phyloP scores from a whole-genome alignment of 2,329 filamentous ascomycete genomes.

The Talaromyces islandicus region DNA sequence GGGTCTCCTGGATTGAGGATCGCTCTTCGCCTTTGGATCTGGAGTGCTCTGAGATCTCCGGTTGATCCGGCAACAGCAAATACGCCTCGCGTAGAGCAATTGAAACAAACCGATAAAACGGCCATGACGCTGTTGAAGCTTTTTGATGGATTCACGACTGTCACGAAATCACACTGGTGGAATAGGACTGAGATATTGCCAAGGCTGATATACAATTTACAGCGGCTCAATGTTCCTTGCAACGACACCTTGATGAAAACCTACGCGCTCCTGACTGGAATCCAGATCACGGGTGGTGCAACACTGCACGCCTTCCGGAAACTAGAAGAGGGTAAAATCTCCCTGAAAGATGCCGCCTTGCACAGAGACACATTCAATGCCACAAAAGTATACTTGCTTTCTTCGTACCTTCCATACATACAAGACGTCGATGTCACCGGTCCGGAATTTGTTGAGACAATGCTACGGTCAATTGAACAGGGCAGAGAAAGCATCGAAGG shows the following conservation, averaged over 20 bases:
- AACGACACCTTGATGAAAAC: constrained; percentile 24
- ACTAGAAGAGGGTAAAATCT: constrained; percentile 21
- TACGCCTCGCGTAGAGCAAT: not conserved
- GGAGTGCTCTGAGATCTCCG: constrained; percentile 22
- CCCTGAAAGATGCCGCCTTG: constrained; percentile 23
- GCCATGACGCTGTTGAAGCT: constrained; percentile 20
- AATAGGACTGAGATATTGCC: constrained; percentile 19
- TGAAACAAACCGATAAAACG: constrained; percentile 16
- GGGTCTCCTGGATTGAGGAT: constrained; percentile 15
- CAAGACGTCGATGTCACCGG: constrained; percentile 28
- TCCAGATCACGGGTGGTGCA: constrained; percentile 16
- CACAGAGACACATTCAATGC: constrained; percentile 21
- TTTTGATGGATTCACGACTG: constrained; percentile 18
- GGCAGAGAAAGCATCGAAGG: constrained; percentile 22
- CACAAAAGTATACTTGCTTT: constrained; percentile 20
- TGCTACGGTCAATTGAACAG: constrained; percentile 24
- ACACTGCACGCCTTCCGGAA: constrained; percentile 18
- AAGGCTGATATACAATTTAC: constrained; percentile 22
- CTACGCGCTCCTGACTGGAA: constrained; percentile 20
- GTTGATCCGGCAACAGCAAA: constrained; percentile 16
- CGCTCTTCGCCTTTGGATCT: constrained; percentile 27
- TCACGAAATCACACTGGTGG: constrained; percentile 8
- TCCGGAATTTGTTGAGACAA: constrained; percentile 23
- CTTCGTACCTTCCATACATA: constrained; percentile 25
- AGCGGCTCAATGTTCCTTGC: constrained; percentile 23